Evolutionary conservation across 2,329 filamentous ascomycete genomes (phyloP).

Genomic region (Hymenoscyphus fructigenus): DNA sequence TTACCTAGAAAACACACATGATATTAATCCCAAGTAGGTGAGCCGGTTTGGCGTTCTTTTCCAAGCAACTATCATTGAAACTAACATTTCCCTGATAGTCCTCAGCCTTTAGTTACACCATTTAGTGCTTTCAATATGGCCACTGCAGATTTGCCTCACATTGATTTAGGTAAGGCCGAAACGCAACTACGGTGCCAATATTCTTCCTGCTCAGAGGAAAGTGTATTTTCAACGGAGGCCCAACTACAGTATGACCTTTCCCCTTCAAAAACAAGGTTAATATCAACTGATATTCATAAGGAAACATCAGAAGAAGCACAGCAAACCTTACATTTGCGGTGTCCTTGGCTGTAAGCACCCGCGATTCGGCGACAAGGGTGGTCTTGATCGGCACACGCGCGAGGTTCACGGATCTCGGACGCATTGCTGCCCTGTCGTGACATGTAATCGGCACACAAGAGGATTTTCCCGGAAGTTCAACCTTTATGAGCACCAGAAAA

Average conservation of each 20-base stretch:
- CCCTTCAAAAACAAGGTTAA: neutral
- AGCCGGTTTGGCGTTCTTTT: neutral
- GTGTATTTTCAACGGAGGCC: neutral
- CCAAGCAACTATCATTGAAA: neutral
- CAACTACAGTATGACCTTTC: neutral
- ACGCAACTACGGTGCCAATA: neutral
- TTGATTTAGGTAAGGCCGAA: neutral
- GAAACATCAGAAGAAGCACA: neutral
- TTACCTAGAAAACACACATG: neutral
- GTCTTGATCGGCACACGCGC: constrained; percentile 19
- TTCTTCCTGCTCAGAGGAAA: neutral
- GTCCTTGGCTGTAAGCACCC: constrained; percentile 9
- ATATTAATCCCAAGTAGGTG: neutral
- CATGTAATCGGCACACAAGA: constrained; percentile 21
- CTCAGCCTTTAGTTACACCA: neutral
- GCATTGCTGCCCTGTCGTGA: constrained; percentile 17
- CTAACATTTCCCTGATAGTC: neutral
- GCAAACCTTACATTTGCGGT: constrained; percentile 9
- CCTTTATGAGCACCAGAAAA: constrained; percentile 21
- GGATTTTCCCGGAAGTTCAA: constrained; percentile 22
- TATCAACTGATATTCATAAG: neutral
- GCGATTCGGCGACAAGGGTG: constrained; percentile 19
- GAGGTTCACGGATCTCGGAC: constrained; percentile 22
- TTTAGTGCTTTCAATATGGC: neutral
- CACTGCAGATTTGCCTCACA: neutral